Base-by-base conservation (phyloP, 768 basidiomycete genomes). In the Boletus reticuloceps region DNA sequence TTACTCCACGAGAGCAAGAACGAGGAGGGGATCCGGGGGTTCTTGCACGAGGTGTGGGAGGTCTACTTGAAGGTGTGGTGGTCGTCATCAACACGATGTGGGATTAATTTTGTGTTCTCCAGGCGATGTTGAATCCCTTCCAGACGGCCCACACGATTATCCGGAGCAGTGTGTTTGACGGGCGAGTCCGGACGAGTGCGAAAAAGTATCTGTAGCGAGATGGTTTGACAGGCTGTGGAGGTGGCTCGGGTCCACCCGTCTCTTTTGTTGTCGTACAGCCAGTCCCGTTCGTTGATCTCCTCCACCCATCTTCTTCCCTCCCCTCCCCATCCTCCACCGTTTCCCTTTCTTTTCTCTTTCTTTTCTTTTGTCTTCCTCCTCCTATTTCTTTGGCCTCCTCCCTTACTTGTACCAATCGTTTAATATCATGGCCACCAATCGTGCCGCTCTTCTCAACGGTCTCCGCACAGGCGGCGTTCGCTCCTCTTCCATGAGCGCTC, bases 31-130 rank as follows among this genome's bases (percentile, higher is more conserved):
- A 98, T 98, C 70, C 83, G 88, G 50, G 72, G 80, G 51, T 99
- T 99, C 78, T 90, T 99, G 66, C 84, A 83, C 64, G 97, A 98
- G 10, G 87, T 96, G 29, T 99, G 97, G 96, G 97, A 99, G 79
- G 65, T 90, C 63, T 98, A 96, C 74, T 84, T 96, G 46, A 99
- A 99, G 87, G 97, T 94, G 60, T 39, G 44, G 20, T 0, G 25
- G 50, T 29, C 36, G 27, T 6, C 39, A 41, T 27, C 16, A 42
- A 0, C 34, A 36, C 34, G 12, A 14, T 36, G 11, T 36, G 0
- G 5, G 34, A 36, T 12, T 14, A 6, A 11, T 2, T 4, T 36
- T 36, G 6, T 14, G 3, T 20, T 38, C n/a, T 2, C 19, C 73
- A 96, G 94, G 86, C 89, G 56, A 79, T 84, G 76, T 52, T 97